Conservation (phyloP, 1,284 basidiomycete genomes). For the Ganoderma leucocontextum region DNA sequence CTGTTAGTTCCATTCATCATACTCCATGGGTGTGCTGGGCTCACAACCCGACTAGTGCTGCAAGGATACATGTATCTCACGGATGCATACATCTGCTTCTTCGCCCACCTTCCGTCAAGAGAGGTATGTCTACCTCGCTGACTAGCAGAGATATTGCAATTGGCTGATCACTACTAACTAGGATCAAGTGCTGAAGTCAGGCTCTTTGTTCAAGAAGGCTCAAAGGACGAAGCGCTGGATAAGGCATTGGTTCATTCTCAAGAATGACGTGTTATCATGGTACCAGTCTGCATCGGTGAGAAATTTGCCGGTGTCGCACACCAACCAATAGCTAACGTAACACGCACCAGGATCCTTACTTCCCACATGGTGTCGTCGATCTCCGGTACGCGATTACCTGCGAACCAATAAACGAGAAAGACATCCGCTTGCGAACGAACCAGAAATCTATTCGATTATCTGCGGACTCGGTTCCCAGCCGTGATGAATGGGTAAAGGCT, state of each 20-base stretch:
- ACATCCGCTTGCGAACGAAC: constrained; percentile 83
- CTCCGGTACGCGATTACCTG: constrained; percentile 92
- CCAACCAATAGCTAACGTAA: too few species aligned
- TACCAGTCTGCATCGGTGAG: constrained; percentile 90
- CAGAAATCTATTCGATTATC: constrained; percentile 78
- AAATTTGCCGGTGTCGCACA: not conserved
- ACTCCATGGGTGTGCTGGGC: not conserved
- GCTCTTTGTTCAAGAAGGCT: constrained; percentile 84
- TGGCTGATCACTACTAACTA: constrained; percentile 43
- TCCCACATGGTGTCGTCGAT: constrained; percentile 94
- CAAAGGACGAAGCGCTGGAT: constrained; percentile 88
- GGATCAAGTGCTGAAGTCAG: constrained; percentile 90
- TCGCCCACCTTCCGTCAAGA: constrained; percentile 91
- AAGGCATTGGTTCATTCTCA: constrained; percentile 93
- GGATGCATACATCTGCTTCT: constrained; percentile 93
- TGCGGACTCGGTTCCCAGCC: constrained; percentile 82
- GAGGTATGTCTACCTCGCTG: constrained; percentile 55
- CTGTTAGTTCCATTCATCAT: constrained; percentile 61
- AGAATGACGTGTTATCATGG: constrained; percentile 95
- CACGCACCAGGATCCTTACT: constrained; percentile 85
- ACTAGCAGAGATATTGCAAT: too few species aligned
- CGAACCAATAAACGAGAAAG: constrained; percentile 77
- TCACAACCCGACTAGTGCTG: constrained; percentile 66
- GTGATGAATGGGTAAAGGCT: constrained; percentile 94
- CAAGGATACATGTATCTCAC: constrained; percentile 98